These are phyloP conservation scores for Madurella fahalii DNA, from an alignment of 2,329 filamentous ascomycete genomes.

Conservation along the genomic window DNA sequence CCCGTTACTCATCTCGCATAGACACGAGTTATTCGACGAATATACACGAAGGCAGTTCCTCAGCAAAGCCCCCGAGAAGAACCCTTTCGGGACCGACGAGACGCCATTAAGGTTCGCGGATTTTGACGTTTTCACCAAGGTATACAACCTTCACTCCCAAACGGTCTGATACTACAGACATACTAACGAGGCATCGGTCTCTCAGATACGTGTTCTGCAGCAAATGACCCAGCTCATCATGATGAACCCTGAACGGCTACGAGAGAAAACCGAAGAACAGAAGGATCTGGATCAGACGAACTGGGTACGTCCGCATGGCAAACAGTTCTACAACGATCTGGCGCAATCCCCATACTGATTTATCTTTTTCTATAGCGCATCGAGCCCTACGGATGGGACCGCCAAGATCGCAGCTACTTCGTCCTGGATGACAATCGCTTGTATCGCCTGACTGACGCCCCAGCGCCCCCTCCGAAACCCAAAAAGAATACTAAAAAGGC, in stretches of 20 bases:
- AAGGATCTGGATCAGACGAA: constrained; percentile 74
- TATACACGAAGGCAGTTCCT: constrained; percentile 86
- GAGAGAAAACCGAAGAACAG: constrained; percentile 79
- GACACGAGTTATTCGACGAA: constrained; percentile 84
- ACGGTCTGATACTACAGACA: not conserved
- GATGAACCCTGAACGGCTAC: constrained; percentile 78
- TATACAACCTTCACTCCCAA: constrained; percentile 32
- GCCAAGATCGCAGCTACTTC: constrained; percentile 79
- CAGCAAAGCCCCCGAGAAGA: constrained; percentile 71
- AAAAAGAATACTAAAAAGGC: constrained; percentile 62
- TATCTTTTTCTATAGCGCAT: constrained; percentile 58
- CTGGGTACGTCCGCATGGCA: constrained; percentile 62
- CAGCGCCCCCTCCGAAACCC: constrained; percentile 57
- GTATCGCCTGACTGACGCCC: constrained; percentile 79
- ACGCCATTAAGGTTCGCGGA: constrained; percentile 68
- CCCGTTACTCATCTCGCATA: constrained; percentile 38
- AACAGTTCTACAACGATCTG: constrained; percentile 14
- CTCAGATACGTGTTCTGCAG: constrained; percentile 70
- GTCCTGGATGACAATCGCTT: constrained; percentile 91
- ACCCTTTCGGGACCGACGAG: constrained; percentile 81
- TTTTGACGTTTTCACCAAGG: constrained; percentile 78
- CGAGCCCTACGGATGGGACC: constrained; percentile 84
- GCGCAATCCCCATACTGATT: not conserved
- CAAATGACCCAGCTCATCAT: constrained; percentile 88
- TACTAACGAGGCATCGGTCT: constrained; percentile 3